Evolutionary conservation across 441 rosid species (phyloP).

Genomic region (Gossypium aridum): DNA sequence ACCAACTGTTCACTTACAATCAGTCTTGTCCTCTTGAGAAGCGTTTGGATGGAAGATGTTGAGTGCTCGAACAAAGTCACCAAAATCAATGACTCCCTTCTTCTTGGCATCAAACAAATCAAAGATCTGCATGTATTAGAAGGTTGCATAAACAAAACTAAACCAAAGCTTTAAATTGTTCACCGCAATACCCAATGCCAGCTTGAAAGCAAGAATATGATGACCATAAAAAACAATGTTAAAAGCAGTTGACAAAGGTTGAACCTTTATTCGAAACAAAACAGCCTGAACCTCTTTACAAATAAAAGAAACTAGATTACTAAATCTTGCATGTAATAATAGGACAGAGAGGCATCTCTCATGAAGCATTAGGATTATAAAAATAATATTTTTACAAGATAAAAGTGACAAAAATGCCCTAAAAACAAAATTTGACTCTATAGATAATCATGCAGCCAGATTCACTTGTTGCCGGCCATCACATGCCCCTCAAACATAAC

Average conservation of each 20-base stretch:
- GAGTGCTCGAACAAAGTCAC: slow-evolving; percentile 92
- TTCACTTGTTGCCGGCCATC: not conserved
- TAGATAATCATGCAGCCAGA: not conserved
- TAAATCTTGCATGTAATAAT: not conserved
- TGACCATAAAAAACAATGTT: not conserved
- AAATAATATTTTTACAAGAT: not conserved
- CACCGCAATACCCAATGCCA: not conserved
- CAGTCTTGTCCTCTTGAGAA: slow-evolving; percentile 67
- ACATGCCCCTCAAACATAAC: not conserved
- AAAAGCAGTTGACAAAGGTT: not conserved
- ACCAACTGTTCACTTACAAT: slow-evolving; percentile 50
- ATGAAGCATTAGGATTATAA: not conserved
- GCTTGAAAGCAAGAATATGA: not conserved
- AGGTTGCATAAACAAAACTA: not conserved
- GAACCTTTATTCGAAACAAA: not conserved
- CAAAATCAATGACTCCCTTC: slow-evolving; percentile 86
- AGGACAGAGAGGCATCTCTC: not conserved
- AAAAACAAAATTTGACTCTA: not conserved
- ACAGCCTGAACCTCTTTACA: not conserved
- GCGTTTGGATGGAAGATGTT: slow-evolving; percentile 86
- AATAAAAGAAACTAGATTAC: not conserved
- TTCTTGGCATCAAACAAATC: slow-evolving; percentile 85
- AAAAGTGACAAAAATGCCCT: not conserved
- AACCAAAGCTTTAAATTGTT: not conserved
- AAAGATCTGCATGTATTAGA: slow-evolving; percentile 58